Base-by-base conservation (phyloP, 768 basidiomycete genomes). In the Lentinula edodes region DNA sequence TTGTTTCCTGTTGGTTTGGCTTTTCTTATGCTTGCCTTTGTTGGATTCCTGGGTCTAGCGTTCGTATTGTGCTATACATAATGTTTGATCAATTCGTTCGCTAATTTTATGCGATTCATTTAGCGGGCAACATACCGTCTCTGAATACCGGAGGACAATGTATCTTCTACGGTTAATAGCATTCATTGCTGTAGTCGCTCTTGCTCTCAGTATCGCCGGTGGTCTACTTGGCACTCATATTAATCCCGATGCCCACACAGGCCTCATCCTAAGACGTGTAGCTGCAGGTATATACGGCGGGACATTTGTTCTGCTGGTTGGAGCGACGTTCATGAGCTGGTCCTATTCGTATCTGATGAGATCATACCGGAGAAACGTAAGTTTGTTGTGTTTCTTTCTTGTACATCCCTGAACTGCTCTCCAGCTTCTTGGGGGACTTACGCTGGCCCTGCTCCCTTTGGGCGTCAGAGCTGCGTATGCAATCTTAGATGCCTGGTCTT, bases 381-480 rank as follows among this genome's bases (percentile, higher is more conserved):
- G 80, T 41, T 67, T 35, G 15, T 13, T 28, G 23, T 50, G 15
- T 54, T 50, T 53, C 15, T 23, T 51, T 15, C 5, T 34, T 6
- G 13, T n/a, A 28, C 56, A 7, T 52, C 41, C 34, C 60, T 8
- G 41, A 32, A 56, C 58, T 58, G 39, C 60, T 16, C 34, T 60
- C 52, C 58, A 89, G 88, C 76, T 90, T 13, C 78, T 90, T 43
- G 64, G 67, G 34, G 86, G 84, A 32, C 72, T 88, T 50, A 74
- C 83, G 20, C 32, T 73, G 52, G 85, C 83, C 8, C 73, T 89
- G 13, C 86, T 86, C 5, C 83, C 88, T 71, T 74, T 90, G 36
- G 82, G 80, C 16, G 80, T 83, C 38, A 79, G 81, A 58, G 77
- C 80, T 61, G 74, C 77, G n/a, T 89, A 89, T 66, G 76, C 80